Percentiles rank a stretch among this genome's conserved stretches.
phyloP scores from a whole-genome alignment of 148 eudicot species.

The Agrostemma githago region DNA sequence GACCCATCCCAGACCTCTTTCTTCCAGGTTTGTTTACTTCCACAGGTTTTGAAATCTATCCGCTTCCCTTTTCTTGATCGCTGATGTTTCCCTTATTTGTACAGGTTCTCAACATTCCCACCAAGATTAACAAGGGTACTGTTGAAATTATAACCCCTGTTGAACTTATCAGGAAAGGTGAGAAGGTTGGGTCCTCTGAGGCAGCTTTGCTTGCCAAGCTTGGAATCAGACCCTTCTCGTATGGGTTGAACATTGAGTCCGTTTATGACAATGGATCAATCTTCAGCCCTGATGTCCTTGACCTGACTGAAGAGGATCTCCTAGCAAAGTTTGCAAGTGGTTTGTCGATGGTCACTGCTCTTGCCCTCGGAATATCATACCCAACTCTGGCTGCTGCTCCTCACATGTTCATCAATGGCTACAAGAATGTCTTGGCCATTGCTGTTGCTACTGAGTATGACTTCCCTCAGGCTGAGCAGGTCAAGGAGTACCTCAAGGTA shows the following conservation, averaged over 20 bases:
- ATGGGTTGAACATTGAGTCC: constrained; percentile 42
- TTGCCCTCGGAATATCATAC: constrained; percentile 50
- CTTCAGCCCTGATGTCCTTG: constrained; percentile 61
- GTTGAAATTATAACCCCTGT: constrained; percentile 67
- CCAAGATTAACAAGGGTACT: constrained; percentile 79
- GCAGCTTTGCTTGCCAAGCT: constrained; percentile 68
- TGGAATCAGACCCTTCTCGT: constrained; percentile 67
- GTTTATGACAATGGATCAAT: constrained; percentile 58
- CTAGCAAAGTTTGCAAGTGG: constrained; percentile 53
- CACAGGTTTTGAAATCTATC: too few relatives aligned
- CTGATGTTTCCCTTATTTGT: neutral
- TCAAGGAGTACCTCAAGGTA: constrained; percentile 64
- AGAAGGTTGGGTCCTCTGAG: constrained; percentile 71
- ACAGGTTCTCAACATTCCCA: constrained; percentile 68
- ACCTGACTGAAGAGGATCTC: constrained; percentile 61
- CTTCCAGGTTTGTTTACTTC: constrained; percentile 41
- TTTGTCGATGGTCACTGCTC: constrained; percentile 49
- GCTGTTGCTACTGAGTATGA: constrained; percentile 57
- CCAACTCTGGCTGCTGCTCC: constrained; percentile 73
- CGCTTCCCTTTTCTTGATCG: neutral
- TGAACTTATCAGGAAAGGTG: constrained; percentile 63
- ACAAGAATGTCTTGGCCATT: constrained; percentile 56
- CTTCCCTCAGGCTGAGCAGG: constrained; percentile 58
- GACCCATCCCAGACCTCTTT: constrained; percentile 82
- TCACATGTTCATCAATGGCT: constrained; percentile 63